Evolutionary conservation across 1,284 basidiomycete genomes (phyloP).

Genomic region (Cystobasidium slooffiae): DNA sequence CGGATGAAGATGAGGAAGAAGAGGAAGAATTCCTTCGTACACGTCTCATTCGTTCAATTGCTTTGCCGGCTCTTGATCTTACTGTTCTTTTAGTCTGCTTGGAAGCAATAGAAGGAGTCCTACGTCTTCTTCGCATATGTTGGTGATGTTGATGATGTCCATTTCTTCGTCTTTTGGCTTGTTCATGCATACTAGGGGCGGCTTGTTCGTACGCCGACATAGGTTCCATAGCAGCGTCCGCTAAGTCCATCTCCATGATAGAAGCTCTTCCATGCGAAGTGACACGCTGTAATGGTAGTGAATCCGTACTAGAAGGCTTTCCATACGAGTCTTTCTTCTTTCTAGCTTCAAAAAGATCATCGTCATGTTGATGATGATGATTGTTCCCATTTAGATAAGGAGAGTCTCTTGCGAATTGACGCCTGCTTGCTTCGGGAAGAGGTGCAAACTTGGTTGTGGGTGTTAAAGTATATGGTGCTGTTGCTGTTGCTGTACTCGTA

Average conservation of each 20-base stretch:
- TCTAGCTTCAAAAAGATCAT: not conserved
- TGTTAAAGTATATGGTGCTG: too few species aligned
- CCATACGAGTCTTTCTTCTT: not conserved
- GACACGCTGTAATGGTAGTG: constrained; percentile 36
- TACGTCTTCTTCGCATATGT: constrained; percentile 19
- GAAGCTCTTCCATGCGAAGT: constrained; percentile 39
- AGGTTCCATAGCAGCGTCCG: constrained; percentile 37
- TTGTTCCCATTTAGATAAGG: not conserved
- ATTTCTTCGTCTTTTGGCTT: constrained; percentile 15
- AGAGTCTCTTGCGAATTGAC: constrained; percentile 12
- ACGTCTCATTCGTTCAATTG: constrained; percentile 37
- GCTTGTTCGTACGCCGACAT: constrained; percentile 34
- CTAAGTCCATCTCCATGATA: constrained; percentile 42
- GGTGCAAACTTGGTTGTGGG: constrained; percentile 23
- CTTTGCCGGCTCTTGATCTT: constrained; percentile 44
- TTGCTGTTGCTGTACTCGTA: not conserved
- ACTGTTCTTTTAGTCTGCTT: constrained; percentile 47
- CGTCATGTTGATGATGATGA: constrained; percentile 9
- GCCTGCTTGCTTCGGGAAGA: constrained; percentile 14
- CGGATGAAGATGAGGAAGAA: constrained; percentile 42
- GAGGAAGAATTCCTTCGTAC: constrained; percentile 41
- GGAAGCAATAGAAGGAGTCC: constrained; percentile 45
- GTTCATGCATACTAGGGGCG: constrained; percentile 23
- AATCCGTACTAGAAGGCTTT: constrained; percentile 30
- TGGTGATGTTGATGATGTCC: constrained; percentile 7